Evolutionary conservation across 2,329 filamentous ascomycete genomes (phyloP).

Genomic region (Arachnomyces sp.): DNA sequence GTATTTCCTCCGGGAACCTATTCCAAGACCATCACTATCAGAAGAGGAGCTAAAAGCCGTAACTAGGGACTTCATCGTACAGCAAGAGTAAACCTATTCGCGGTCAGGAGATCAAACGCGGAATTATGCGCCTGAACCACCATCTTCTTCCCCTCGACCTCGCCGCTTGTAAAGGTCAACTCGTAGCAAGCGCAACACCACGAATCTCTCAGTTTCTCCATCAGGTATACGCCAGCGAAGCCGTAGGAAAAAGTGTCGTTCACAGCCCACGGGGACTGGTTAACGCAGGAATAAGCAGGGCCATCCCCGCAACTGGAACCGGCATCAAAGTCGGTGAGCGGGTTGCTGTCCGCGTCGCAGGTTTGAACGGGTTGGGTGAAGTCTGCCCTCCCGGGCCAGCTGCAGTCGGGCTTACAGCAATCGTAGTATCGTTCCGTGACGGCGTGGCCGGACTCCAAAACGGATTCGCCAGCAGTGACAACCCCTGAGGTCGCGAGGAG

Average conservation of each 20-base stretch:
- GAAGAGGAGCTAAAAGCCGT: background rate
- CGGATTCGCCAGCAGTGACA: background rate
- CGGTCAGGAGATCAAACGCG: background rate
- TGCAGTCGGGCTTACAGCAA: constrained; percentile 2
- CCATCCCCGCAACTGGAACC: background rate
- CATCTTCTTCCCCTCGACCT: constrained; percentile 2
- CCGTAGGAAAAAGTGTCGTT: constrained; percentile 2
- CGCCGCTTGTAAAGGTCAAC: constrained; percentile 1
- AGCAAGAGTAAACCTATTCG: background rate
- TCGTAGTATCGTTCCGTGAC: constrained; percentile 1
- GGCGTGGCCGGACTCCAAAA: background rate
- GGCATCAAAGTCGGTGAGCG: background rate
- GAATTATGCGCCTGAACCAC: constrained; percentile 2
- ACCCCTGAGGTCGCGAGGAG: background rate
- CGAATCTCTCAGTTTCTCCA: background rate
- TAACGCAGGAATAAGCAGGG: background rate
- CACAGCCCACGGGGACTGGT: constrained; percentile 1
- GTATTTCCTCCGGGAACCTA: constrained; percentile 3
- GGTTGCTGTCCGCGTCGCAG: background rate
- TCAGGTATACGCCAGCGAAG: background rate
- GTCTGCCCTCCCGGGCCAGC: background rate
- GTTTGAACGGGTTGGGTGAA: constrained; percentile 1
- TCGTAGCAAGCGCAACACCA: constrained; percentile 3
- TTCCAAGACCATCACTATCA: constrained; percentile 13
- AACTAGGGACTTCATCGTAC: constrained; percentile 9